A percentile compares a stretch with the other conserved stretches of the same genome.
Conservation (phyloP, 768 basidiomycete genomes). For the Termitomyces sp. region DNA sequence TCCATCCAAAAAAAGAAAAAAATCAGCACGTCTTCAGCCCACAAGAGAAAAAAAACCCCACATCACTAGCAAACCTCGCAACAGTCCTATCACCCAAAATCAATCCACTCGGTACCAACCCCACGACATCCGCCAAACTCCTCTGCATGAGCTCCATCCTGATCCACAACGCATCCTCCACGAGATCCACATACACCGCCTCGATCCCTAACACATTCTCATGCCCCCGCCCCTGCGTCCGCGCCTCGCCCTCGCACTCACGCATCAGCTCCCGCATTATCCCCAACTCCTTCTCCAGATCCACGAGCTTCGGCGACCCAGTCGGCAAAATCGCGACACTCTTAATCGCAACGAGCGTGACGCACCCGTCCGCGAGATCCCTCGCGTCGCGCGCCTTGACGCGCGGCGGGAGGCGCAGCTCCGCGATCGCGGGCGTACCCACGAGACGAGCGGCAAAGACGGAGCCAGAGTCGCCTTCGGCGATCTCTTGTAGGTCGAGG, state of each 20-base stretch:
- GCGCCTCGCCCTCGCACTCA: constrained; percentile 29
- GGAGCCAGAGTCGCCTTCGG: constrained; percentile 77
- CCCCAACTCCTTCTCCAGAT: constrained; percentile 54
- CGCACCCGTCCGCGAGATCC: constrained; percentile 25
- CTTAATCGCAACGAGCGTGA: constrained; percentile 70
- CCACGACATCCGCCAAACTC: constrained; percentile 77
- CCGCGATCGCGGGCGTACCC: not conserved
- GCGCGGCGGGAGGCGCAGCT: constrained; percentile 33
- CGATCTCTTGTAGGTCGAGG: constrained; percentile 68
- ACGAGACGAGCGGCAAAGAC: constrained; percentile 47
- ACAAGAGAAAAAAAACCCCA: constrained; percentile 32
- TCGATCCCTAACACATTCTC: constrained; percentile 64
- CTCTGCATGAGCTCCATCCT: constrained; percentile 89
- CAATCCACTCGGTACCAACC: constrained; percentile 54
- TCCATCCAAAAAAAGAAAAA: too few species aligned
- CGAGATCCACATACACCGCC: constrained; percentile 61
- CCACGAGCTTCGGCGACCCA: constrained; percentile 57
- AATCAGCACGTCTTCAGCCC: not conserved
- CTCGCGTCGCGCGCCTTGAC: constrained; percentile 33
- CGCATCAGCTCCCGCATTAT: constrained; percentile 46
- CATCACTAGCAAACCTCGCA: constrained; percentile 72
- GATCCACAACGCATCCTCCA: constrained; percentile 72
- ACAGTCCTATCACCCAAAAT: constrained; percentile 63
- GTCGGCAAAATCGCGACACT: constrained; percentile 54
- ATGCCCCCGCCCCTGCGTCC: constrained; percentile 53